Conservation (phyloP, 495 filamentous ascomycete genomes). For the Daldinia loculata region DNA sequence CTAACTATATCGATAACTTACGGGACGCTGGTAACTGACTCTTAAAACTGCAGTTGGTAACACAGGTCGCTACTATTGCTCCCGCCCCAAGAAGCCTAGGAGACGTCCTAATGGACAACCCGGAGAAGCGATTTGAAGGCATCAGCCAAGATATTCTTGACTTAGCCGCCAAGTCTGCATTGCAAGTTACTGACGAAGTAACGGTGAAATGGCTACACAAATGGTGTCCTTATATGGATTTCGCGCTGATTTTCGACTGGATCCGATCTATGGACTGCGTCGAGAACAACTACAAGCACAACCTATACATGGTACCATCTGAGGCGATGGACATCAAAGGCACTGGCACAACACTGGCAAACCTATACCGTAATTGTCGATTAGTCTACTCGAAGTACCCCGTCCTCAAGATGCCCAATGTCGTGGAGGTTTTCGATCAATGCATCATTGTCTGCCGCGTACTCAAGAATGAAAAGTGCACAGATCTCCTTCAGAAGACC, state of each 20-base stretch:
- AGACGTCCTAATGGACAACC: slow-evolving; percentile 24
- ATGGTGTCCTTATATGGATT: slow-evolving; percentile 29
- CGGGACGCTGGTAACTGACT: not conserved
- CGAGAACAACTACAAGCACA: not conserved
- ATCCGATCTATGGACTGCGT: slow-evolving; percentile 5
- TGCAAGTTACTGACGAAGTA: slow-evolving; percentile 24
- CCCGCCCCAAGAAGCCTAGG: slow-evolving; percentile 11
- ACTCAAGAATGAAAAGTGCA: slow-evolving; percentile 18
- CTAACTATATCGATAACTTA: not conserved
- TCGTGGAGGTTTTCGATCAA: slow-evolving; percentile 22
- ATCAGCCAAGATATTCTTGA: slow-evolving; percentile 11
- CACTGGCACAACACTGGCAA: slow-evolving; percentile 4
- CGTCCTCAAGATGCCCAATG: not conserved
- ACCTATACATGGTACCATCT: slow-evolving; percentile 17
- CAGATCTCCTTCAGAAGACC: slow-evolving; percentile 4
- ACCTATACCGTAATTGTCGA: slow-evolving; percentile 21
- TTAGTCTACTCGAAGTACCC: not conserved
- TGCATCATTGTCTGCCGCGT: slow-evolving; percentile 25
- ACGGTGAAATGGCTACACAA: slow-evolving; percentile 24
- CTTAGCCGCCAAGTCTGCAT: not conserved
- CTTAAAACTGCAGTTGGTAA: not conserved
- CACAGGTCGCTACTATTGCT: not conserved
- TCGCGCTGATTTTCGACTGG: not conserved
- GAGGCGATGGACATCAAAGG: slow-evolving; percentile 23
- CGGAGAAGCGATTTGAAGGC: slow-evolving; percentile 14